Conservation (phyloP, 2,329 filamentous ascomycete genomes). For the Paraconiothyrium brasiliense region DNA sequence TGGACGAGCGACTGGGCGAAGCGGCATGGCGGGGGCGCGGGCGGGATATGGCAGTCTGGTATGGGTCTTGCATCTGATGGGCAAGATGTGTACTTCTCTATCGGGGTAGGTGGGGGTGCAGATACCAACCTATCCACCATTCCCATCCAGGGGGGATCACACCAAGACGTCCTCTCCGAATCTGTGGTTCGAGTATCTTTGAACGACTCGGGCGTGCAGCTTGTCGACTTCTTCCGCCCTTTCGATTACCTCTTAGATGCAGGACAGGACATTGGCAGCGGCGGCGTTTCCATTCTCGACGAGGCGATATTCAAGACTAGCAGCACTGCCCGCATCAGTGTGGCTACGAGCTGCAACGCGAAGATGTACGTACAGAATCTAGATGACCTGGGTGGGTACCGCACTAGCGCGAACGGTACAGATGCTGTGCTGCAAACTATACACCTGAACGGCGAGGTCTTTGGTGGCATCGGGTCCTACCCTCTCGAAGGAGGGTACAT, state of each 20-base stretch:
- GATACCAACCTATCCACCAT: conserved; percentile 13
- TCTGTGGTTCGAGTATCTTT: conserved; percentile 21
- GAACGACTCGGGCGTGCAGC: conserved; percentile 23
- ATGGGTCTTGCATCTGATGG: conserved; percentile 30
- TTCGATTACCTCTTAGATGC: conserved; percentile 20
- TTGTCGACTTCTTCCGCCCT: conserved; percentile 29
- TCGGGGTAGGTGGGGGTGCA: conserved; percentile 25
- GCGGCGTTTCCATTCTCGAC: conserved; percentile 28
- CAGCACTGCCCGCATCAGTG: conserved; percentile 33
- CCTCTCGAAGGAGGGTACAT: conserved; percentile 40
- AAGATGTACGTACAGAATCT: conserved; percentile 35
- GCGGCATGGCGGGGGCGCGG: conserved; percentile 30
- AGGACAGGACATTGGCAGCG: conserved; percentile 29
- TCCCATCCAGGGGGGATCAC: conserved; percentile 16
- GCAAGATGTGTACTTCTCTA: conserved; percentile 29
- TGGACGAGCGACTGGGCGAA: conserved; percentile 29
- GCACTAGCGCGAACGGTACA: conserved; percentile 27
- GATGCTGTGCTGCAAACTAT: conserved; percentile 37
- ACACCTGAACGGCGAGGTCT: conserved; percentile 29
- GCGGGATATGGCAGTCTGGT: conserved; percentile 30
- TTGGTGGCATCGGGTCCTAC: conserved; percentile 34
- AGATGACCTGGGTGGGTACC: conserved; percentile 37
- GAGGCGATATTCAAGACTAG: conserved; percentile 27
- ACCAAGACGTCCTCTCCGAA: conserved; percentile 23
- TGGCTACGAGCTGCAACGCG: conserved; percentile 43